Evolutionary conservation across 176 grass and related monocot genomes (phyloP), one percentile per base, ranked within the genome.

Genomic region (Elaeis guineensis): DNA sequence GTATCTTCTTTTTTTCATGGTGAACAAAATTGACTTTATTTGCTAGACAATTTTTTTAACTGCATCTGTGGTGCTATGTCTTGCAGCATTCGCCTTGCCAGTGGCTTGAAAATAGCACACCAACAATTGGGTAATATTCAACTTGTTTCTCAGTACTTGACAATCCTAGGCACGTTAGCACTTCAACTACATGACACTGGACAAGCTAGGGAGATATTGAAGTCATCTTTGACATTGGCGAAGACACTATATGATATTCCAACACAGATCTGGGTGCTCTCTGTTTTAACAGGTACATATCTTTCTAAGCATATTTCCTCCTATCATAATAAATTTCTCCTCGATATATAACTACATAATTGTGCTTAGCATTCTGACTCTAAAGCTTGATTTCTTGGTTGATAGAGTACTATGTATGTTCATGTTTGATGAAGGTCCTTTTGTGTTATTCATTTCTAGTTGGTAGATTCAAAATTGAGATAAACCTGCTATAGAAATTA

Each of bases 211-310:
- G 92, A 97, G 76, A 97, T 97, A 63, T 70, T 97, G 49, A 97
- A 97, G 72, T 97, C 92, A 49, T 79, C 92, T 1, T 68, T 97
- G 72, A 97, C 92, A 6, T 81, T 97, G 65, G 84, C 92, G 21
- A 97, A 91, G 69, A 97, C 92, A 53, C 59, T 96, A n/a, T 90
- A 88, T 85, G 92, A 96, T 44, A 75, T 97, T 79, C 92, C 92
- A 65, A 88, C 92, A 55, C 92, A 97, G 61, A 97, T 97, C 26
- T 97, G 92, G 92, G 80, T 97, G 50, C 80, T 97, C 63, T 97
- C 92, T 65, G 74, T 97, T 79, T 80, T 97, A 55, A 91, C 92
- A 79, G 92, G 70, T 73, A 1, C 6, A 19, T 17, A 16, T 24
- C 17, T 65, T 50, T 65, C 19, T 3, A 44, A 44, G 9, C 35